A percentile compares a stretch with the other conserved stretches of the same genome.
phyloP scores from a whole-genome alignment of 371 early-diverging fungal species.

The Rhizomucor pusillus region DNA sequence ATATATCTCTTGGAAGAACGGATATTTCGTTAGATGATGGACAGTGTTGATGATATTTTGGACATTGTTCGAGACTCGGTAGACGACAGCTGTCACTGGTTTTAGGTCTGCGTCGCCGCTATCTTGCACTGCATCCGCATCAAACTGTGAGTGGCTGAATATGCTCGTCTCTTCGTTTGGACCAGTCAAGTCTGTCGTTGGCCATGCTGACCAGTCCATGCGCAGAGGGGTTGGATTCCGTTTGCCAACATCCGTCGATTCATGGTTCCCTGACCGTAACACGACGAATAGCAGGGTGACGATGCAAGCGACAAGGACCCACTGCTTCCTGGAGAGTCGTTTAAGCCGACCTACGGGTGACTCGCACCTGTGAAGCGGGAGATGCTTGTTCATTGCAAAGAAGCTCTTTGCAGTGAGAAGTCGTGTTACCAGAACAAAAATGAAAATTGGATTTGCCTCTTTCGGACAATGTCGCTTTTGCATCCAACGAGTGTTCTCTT shows the following conservation, averaged over 20 bases:
- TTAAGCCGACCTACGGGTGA: too few species aligned
- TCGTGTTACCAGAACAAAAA: too few species aligned
- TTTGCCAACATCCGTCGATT: neutral
- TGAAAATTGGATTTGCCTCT: too few species aligned
- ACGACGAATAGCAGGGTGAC: neutral
- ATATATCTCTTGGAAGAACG: conserved; percentile 54
- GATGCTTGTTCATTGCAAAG: too few species aligned
- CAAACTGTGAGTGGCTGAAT: neutral
- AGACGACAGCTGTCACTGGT: conserved; percentile 55
- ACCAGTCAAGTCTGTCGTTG: neutral
- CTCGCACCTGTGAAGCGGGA: too few species aligned
- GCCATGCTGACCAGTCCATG: conserved; percentile 1
- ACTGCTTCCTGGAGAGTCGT: neutral
- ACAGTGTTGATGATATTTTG: conserved; percentile 37
- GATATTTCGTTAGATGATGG: conserved; percentile 45
- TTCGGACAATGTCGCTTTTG: too few species aligned
- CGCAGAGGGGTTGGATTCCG: conserved; percentile 1
- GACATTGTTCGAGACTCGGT: conserved; percentile 47
- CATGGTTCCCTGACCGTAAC: neutral
- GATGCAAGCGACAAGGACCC: neutral
- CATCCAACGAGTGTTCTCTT: too few species aligned
- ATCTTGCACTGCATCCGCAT: too few species aligned
- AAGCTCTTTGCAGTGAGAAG: too few species aligned
- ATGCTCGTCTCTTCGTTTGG: neutral
- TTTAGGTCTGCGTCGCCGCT: conserved; percentile 26